Conservation (phyloP, 108 stramenopile species). For the Fragilaria crotonensis region DNA sequence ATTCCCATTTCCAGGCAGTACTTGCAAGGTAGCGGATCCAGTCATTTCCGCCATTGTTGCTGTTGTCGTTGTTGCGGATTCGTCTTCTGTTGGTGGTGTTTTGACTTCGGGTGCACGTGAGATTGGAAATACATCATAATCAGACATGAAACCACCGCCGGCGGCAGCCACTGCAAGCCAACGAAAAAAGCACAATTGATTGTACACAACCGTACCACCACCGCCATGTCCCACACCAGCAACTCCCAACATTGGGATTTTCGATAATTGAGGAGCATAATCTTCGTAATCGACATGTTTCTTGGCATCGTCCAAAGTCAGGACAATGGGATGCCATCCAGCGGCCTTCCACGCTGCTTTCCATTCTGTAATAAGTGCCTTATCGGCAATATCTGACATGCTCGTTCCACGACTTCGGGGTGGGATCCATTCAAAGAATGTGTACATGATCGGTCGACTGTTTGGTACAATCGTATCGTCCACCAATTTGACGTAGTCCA, state of each 20-base stretch:
- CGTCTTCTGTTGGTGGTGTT: background rate
- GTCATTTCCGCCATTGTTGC: too few relatives aligned
- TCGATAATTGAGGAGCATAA: background rate
- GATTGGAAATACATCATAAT: conserved; percentile 22
- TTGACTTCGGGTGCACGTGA: background rate
- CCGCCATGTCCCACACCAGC: conserved; percentile 4
- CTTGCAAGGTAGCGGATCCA: background rate
- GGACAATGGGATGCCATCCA: conserved; percentile 15
- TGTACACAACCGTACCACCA: conserved; percentile 6
- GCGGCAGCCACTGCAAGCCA: conserved; percentile 24
- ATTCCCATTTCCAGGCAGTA: background rate
- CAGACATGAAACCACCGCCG: conserved; percentile 19
- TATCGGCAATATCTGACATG: conserved; percentile 14
- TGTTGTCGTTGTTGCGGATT: too few relatives aligned
- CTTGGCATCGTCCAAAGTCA: conserved; percentile 6
- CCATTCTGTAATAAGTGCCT: conserved; percentile 9
- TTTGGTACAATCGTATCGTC: background rate
- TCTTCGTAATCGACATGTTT: background rate
- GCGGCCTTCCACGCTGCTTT: conserved; percentile 15
- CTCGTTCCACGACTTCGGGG: conserved; percentile 1
- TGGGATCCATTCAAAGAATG: conserved; percentile 15
- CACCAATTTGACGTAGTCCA: background rate
- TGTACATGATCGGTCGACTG: conserved; percentile 12
- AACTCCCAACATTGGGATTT: conserved; percentile 9
- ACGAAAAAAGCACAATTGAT: conserved; percentile 6